phyloP scores from a whole-genome alignment of 2,329 filamentous ascomycete genomes.

The Trichoderma hamatum region DNA sequence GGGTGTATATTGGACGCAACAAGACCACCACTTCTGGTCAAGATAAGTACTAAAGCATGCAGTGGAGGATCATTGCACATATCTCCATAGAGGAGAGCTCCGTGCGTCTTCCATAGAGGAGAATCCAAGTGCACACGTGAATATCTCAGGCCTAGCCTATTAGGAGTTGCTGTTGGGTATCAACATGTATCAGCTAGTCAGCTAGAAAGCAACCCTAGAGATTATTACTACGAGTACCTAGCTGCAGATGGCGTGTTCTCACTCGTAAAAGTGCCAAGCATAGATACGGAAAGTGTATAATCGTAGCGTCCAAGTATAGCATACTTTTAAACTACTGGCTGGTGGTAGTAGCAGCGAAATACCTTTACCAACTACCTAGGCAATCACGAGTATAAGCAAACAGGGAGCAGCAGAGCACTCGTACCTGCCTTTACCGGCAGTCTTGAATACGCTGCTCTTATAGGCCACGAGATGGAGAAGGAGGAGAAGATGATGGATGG shows the following conservation, averaged over 20 bases:
- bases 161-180: background rate
- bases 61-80: background rate
- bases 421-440: conserved; percentile 2
- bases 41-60: conserved; percentile 6
- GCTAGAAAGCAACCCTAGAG: background rate
- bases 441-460: background rate
- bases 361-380: background rate
- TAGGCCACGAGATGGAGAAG: background rate
- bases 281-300: background rate
- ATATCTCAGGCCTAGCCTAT: background rate
- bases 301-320: background rate
- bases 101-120: background rate
- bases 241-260: background rate
- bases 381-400: background rate
- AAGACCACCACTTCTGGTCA: background rate
- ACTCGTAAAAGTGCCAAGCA: background rate
- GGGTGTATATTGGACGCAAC: background rate
- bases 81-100: background rate
- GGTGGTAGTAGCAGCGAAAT: background rate
- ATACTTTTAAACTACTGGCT: background rate
- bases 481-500: background rate
- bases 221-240: conserved; percentile 6
- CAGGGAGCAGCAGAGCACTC: background rate
- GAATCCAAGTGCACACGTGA: background rate
- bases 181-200: background rate